Evolutionary conservation across 1,139 yeast species (phyloP), one percentile per base, ranked within the genome.

Genomic region (Ogataea hybrid): DNA sequence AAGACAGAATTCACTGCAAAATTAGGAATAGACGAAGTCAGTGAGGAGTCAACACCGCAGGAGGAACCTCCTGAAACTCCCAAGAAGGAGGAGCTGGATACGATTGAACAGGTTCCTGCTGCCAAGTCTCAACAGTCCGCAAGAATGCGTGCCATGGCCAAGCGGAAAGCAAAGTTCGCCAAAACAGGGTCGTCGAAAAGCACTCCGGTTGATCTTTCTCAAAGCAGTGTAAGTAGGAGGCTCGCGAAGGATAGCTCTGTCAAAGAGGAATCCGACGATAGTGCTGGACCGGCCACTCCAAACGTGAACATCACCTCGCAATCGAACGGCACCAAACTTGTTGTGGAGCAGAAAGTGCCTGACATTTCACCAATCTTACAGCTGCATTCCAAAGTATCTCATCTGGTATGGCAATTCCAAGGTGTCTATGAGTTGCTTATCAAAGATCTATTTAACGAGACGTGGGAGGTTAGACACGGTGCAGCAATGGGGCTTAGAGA

Each of bases 381-480:
- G 7, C 84, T 83, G 55, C 90, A 87, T 51, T 79, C 85, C 28
- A 79, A 81, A 41, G 85, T 82, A 7, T 81, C 86, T 0, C 92
- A 89, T 5, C 70, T 83, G 37, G 84, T 87, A 1, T 94, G 98
- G 97, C 95, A 89, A 44, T 87, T 90, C 54, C 97, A 90, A 69
- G 96, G 97, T n/a, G 83, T 92, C n/a, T 89, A 84, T 58, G 97
- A 89, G 58, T 67, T 90, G 25, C 65, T 94, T 32, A 69, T 88
- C 49, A 80, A 80, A 33, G 96, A 90, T 56, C 67, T 94, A 46
- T 88, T 88, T 59, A 84, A 84, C 52, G 94, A 87, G 34, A 73
- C 76, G 40, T 94, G 99, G 99, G 98, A 94, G 66, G 73, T 84
- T 14, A 79, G 99, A 54, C 99, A 94, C 63, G 99, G 98, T 30